phyloP scores from a whole-genome alignment of 495 filamentous ascomycete genomes.

The Pseudoneurospora amorphoporcata region DNA sequence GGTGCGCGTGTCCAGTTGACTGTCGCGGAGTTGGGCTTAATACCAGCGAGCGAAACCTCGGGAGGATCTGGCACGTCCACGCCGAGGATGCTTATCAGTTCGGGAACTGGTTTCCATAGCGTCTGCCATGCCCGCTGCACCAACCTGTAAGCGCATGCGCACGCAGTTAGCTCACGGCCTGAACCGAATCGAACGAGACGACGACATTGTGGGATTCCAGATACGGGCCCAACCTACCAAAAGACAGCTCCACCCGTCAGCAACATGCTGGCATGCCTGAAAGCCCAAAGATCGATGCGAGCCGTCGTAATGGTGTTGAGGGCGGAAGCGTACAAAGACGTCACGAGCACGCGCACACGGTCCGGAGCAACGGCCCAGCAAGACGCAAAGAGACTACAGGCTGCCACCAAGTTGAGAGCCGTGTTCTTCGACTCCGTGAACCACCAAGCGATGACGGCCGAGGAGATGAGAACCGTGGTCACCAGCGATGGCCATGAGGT shows the following conservation, averaged over 20 bases:
- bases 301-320: conserved; percentile 22
- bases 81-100: conserved; percentile 80
- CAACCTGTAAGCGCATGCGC: conserved; percentile 45
- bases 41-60: conserved; percentile 82
- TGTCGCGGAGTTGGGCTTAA: conserved; percentile 76
- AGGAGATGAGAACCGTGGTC: conserved; percentile 39
- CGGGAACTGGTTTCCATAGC: conserved; percentile 77
- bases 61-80: conserved; percentile 87
- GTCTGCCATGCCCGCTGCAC: conserved; percentile 74
- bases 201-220: background rate
- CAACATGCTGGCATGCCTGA: conserved; percentile 36
- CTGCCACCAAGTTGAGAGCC: conserved; percentile 34
- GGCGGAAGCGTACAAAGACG: conserved; percentile 26
- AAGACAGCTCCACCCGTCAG: conserved; percentile 33
- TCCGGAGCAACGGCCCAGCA: conserved; percentile 36
- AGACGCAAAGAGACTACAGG: conserved; percentile 36
- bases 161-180: conserved; percentile 6
- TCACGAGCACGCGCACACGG: conserved; percentile 27
- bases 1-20: conserved; percentile 83
- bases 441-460: conserved; percentile 40
- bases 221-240: conserved; percentile 25
- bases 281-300: conserved; percentile 28
- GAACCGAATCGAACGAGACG: background rate
- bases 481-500: conserved; percentile 38
- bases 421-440: conserved; percentile 38